A percentile compares a stretch with the other conserved stretches of the same genome.
Conservation (phyloP, 345 rosid species). For the Aquilaria malaccensis region DNA sequence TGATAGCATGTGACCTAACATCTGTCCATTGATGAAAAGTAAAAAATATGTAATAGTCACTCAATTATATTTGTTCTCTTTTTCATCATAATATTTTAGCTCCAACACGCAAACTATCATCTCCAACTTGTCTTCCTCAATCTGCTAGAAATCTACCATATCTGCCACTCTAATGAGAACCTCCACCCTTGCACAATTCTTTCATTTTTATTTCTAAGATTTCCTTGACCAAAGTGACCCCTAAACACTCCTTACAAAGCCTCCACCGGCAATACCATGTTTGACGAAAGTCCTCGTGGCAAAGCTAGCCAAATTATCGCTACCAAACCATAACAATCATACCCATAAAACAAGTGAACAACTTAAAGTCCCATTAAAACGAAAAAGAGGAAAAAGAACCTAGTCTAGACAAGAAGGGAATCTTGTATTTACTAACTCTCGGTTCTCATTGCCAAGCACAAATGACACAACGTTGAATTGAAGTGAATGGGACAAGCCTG, state of each 20-base stretch:
- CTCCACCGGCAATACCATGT: conserved; percentile 84
- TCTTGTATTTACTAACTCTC: conserved; percentile 44
- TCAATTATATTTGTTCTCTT: too few relatives aligned
- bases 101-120: too few relatives aligned
- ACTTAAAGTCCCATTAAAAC: neutral
- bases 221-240: too few relatives aligned
- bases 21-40: too few relatives aligned
- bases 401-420: neutral
- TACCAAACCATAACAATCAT: conserved; percentile 85
- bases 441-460: conserved; percentile 67
- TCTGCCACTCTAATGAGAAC: too few relatives aligned
- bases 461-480: conserved; percentile 52
- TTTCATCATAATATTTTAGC: too few relatives aligned
- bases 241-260: conserved; percentile 32
- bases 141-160: too few relatives aligned
- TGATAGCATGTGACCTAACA: too few relatives aligned
- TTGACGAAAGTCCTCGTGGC: conserved; percentile 93
- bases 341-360: conserved; percentile 1
- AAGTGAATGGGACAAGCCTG: conserved; percentile 38
- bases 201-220: too few relatives aligned
- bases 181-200: too few relatives aligned
- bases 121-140: too few relatives aligned
- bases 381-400: neutral
- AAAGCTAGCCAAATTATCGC: conserved; percentile 98
- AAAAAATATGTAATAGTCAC: too few relatives aligned